Evolutionary conservation across 169 alveolate genomes (phyloP).

Genomic region (Plasmodium cynomolgi): DNA sequence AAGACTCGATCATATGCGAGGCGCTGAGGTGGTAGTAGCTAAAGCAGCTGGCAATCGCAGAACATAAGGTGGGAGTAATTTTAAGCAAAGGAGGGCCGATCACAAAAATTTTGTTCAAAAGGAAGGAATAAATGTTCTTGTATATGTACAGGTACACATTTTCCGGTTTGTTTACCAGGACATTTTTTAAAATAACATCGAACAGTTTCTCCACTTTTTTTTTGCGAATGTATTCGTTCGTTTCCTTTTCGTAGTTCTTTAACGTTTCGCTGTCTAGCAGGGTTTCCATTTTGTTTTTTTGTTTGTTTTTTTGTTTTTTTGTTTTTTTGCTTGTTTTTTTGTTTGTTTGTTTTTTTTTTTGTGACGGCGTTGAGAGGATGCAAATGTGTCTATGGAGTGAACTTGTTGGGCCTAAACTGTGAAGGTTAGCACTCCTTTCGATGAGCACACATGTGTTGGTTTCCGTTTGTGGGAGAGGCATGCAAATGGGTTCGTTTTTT

Average conservation of each 20-base stretch:
- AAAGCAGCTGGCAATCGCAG: slow-evolving; percentile 36
- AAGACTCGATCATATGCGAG: slow-evolving; percentile 1
- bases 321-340: neutral
- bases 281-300: slow-evolving; percentile 37
- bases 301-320: neutral
- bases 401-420: neutral
- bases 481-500: neutral
- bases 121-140: slow-evolving; percentile 61
- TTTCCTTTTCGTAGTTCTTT: slow-evolving; percentile 60
- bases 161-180: slow-evolving; percentile 63
- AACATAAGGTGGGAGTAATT: slow-evolving; percentile 55
- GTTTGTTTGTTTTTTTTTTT: neutral
- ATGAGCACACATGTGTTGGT: neutral
- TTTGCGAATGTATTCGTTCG: slow-evolving; percentile 63
- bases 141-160: slow-evolving; percentile 56
- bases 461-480: neutral
- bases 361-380: neutral
- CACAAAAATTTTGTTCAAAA: slow-evolving; percentile 53
- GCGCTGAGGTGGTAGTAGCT: slow-evolving; percentile 25
- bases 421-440: neutral
- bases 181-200: slow-evolving; percentile 61
- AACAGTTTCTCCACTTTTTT: slow-evolving; percentile 53
- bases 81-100: slow-evolving; percentile 60
- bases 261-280: slow-evolving; percentile 51
- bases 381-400: neutral